These are phyloP conservation scores for Yamadazyma oceani DNA, from an alignment of 1,139 yeast species.

Conservation along the genomic window DNA sequence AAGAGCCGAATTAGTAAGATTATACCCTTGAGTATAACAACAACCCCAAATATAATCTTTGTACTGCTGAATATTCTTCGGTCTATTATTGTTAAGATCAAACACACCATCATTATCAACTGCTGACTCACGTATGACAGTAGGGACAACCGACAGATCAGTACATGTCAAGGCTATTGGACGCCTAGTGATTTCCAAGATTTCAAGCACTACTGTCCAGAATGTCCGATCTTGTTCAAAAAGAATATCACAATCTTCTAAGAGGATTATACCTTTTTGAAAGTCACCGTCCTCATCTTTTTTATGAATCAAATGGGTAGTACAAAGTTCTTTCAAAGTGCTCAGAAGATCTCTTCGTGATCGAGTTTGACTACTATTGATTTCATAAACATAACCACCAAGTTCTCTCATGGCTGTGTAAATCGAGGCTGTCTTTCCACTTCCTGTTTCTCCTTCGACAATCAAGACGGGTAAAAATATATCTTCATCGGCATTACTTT, in stretches of 20 bases:
- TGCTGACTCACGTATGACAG: conserved; percentile 47
- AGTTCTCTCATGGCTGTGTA: conserved; percentile 66
- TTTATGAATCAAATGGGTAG: conserved; percentile 76
- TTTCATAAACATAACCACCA: conserved; percentile 76
- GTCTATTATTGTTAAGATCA: conserved; percentile 23
- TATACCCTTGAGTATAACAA: conserved; percentile 35
- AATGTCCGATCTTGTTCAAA: conserved; percentile 79
- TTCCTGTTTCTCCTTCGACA: conserved; percentile 69
- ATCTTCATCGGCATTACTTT: conserved; percentile 30
- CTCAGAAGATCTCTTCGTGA: conserved; percentile 69
- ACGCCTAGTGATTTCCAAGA: conserved; percentile 65
- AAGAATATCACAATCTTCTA: conserved; percentile 85
- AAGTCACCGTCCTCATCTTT: conserved; percentile 35
- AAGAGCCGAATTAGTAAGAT: conserved; percentile 34
- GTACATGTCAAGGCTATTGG: conserved; percentile 81
- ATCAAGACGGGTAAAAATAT: conserved; percentile 62
- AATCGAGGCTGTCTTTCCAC: conserved; percentile 77
- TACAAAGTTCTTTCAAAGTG: conserved; percentile 73
- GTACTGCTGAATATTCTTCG: conserved; percentile 15
- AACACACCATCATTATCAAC: conserved; percentile 39
- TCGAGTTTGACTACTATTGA: conserved; percentile 72
- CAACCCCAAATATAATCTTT: conserved; percentile 43
- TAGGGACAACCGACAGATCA: conserved; percentile 56
- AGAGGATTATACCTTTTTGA: conserved; percentile 67
- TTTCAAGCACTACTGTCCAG: conserved; percentile 71